Percentiles rank a stretch among this genome's conserved stretches.
phyloP scores from a whole-genome alignment of 2,329 filamentous ascomycete species.

The Furcasterigmium sp. region DNA sequence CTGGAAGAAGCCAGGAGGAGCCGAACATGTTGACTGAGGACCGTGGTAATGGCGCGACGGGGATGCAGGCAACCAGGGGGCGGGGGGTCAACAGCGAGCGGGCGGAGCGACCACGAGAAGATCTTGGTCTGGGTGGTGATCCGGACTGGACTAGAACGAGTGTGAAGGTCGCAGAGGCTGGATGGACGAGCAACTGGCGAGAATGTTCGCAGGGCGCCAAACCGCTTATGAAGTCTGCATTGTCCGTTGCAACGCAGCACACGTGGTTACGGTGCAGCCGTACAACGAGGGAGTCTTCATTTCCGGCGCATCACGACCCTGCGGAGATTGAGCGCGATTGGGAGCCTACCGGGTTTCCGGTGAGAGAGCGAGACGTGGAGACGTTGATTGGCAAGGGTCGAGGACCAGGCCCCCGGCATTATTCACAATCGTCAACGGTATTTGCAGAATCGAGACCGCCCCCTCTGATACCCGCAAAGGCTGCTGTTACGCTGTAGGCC shows the following conservation, averaged over 20 bases:
- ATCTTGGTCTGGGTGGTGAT: neutral
- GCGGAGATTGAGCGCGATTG: neutral
- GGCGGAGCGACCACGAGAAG: neutral
- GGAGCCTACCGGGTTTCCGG: too few species aligned
- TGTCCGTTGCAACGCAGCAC: neutral
- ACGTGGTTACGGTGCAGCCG: too few species aligned
- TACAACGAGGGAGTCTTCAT: neutral
- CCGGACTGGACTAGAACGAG: neutral
- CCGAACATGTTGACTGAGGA: neutral
- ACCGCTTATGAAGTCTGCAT: neutral
- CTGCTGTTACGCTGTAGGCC: too few species aligned
- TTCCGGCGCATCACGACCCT: neutral
- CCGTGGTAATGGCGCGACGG: neutral
- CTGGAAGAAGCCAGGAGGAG: neutral
- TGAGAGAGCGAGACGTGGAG: too few species aligned
- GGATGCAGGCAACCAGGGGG: neutral
- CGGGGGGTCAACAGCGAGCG: neutral
- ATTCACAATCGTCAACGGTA: too few species aligned
- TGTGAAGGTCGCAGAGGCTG: neutral
- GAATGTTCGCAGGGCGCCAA: neutral
- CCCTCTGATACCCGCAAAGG: too few species aligned
- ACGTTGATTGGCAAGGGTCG: too few species aligned
- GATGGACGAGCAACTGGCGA: neutral
- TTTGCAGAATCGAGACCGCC: too few species aligned
- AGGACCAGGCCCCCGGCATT: too few species aligned